Conservation (phyloP, 352 stramenopile species). For the Peronospora tabacina region DNA sequence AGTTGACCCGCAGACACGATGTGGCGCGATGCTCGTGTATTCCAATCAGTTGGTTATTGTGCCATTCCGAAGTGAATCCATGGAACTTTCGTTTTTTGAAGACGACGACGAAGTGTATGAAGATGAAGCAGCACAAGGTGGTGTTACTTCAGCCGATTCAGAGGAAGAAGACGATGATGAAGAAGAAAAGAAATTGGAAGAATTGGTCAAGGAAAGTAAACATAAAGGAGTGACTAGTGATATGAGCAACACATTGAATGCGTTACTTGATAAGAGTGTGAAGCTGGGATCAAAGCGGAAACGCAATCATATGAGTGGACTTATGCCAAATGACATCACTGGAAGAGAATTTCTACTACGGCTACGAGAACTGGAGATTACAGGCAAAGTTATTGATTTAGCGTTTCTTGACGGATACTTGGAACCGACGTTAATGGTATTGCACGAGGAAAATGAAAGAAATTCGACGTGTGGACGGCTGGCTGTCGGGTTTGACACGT, state of each 20-base stretch:
- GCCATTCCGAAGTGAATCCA: conserved; percentile 69
- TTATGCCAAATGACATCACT: conserved; percentile 63
- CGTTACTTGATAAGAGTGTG: conserved; percentile 72
- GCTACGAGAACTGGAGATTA: conserved; percentile 68
- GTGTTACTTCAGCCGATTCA: conserved; percentile 23
- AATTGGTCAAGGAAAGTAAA: conserved; percentile 69
- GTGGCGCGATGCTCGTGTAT: conserved; percentile 79
- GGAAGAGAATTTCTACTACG: conserved; percentile 70
- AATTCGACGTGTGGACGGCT: conserved; percentile 63
- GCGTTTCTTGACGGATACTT: conserved; percentile 81
- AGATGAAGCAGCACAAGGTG: conserved; percentile 34
- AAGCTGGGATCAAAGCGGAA: conserved; percentile 72
- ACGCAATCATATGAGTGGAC: conserved; percentile 54
- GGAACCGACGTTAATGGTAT: conserved; percentile 79
- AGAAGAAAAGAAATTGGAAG: conserved; percentile 67
- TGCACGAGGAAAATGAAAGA: conserved; percentile 80
- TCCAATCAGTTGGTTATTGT: conserved; percentile 75
- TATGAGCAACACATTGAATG: conserved; percentile 53
- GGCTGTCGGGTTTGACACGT: conserved; percentile 69
- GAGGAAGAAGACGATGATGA: conserved; percentile 79
- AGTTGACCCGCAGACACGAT: conserved; percentile 71
- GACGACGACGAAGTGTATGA: conserved; percentile 71
- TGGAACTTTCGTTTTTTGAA: conserved; percentile 73
- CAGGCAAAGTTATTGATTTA: conserved; percentile 69
- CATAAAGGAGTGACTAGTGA: conserved; percentile 52